Evolutionary conservation across 2,329 filamentous ascomycete species (phyloP).

Genomic region (Simplicillium sp.): DNA sequence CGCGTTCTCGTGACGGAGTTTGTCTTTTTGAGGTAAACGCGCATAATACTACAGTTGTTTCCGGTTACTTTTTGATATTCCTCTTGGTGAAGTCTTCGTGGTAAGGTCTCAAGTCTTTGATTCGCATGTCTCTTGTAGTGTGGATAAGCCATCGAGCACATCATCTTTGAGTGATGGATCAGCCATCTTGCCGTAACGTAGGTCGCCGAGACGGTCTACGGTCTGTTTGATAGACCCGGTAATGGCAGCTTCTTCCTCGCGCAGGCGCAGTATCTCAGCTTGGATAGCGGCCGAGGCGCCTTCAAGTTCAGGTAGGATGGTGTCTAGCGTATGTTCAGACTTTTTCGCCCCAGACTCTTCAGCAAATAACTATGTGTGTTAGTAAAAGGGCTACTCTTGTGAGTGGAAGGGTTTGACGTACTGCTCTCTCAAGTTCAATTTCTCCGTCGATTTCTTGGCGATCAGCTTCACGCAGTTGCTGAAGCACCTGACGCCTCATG

Average conservation of each 20-base stretch:
- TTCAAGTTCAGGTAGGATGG: constrained; percentile 61
- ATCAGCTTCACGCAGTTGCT: constrained; percentile 41
- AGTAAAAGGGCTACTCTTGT: not conserved
- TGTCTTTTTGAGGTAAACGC: constrained; percentile 1
- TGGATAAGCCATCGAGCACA: constrained; percentile 54
- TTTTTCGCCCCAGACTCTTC: constrained; percentile 31
- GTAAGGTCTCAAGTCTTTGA: constrained; percentile 23
- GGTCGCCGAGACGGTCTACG: constrained; percentile 67
- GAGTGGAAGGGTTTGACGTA: constrained; percentile 3
- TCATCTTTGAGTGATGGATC: constrained; percentile 56
- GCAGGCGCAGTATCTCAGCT: constrained; percentile 54
- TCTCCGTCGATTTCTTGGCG: constrained; percentile 51
- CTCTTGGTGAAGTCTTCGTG: constrained; percentile 4
- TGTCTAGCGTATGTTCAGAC: constrained; percentile 49
- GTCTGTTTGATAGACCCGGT: constrained; percentile 53
- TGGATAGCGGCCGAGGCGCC: constrained; percentile 56
- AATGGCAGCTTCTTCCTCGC: constrained; percentile 53
- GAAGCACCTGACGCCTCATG: constrained; percentile 47
- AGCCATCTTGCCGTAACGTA: constrained; percentile 69
- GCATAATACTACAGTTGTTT: constrained; percentile 1
- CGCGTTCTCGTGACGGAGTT: constrained; percentile 2
- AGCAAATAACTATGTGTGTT: constrained; percentile 45
- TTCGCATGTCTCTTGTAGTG: constrained; percentile 50
- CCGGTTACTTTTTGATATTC: constrained; percentile 2
- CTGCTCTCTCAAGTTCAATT: constrained; percentile 50